phyloP scores from a whole-genome alignment of 305 asterid genomes.

The Fraxinus platypoda region DNA sequence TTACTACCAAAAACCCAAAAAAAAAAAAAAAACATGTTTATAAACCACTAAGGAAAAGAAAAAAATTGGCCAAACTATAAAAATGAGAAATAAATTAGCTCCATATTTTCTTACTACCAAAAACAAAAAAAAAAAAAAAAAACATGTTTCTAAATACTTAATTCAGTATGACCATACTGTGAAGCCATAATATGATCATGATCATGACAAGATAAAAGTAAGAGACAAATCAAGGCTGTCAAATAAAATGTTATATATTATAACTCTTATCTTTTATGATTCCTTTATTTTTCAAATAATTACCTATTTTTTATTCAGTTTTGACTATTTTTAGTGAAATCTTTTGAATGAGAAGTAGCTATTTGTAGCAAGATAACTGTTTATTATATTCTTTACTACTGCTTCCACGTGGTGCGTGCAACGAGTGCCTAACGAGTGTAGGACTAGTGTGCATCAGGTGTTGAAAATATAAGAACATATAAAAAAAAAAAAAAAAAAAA shows the following conservation, averaged over 20 bases:
- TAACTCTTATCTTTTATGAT: neutral
- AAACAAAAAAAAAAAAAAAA: neutral
- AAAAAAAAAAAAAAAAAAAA: too few relatives aligned
- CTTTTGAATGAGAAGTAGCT: neutral
- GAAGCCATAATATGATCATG: neutral
- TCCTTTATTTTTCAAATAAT: neutral
- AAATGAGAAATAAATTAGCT: neutral
- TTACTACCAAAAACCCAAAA: neutral
- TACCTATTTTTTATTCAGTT: neutral
- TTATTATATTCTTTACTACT: neutral
- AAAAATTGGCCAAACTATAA: constrained; percentile 9
- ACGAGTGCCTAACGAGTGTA: neutral
- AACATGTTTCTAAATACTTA: neutral
- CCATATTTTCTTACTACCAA: neutral
- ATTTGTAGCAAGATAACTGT: neutral
- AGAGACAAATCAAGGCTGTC: neutral
- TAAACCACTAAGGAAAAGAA: too few relatives aligned
- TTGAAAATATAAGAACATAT: neutral
- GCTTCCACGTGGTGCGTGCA: neutral
- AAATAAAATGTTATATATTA: neutral
- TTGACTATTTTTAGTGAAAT: neutral
- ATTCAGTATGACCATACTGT: neutral
- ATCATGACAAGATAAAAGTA: neutral
- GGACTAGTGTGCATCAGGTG: neutral
- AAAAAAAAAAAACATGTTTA: neutral